These are phyloP conservation scores for Mortierella sp. DNA, from an alignment of 371 early-diverging fungal species.

Conservation along the genomic window DNA sequence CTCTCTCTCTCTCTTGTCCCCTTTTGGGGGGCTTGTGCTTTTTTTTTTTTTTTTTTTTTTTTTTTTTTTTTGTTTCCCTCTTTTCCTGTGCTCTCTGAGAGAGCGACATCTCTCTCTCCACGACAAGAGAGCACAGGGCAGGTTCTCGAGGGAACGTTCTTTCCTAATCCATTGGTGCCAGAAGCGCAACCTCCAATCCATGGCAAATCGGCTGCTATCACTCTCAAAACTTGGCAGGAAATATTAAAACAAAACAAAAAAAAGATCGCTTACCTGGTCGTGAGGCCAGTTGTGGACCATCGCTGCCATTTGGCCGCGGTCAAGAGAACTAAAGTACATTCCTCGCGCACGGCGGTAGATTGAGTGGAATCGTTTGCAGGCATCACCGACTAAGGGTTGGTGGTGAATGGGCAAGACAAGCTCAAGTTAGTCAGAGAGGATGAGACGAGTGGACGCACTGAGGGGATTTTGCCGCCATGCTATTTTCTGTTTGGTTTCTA, in stretches of 20 bases:
- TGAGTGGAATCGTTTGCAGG: conserved; percentile 66
- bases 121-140: conserved; percentile 41
- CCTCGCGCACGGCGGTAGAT: conserved; percentile 73
- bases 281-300: conserved; percentile 54
- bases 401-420: background rate
- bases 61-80: background rate
- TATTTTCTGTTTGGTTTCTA: too few species aligned
- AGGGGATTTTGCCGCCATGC: too few species aligned
- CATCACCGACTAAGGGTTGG: conserved; percentile 42
- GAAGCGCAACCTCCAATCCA: too few species aligned
- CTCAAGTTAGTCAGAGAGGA: too few species aligned
- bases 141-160: too few species aligned
- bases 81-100: conserved; percentile 20
- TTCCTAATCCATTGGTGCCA: too few species aligned
- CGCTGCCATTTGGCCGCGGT: conserved; percentile 68
- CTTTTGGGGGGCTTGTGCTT: conserved; percentile 14
- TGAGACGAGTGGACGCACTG: too few species aligned
- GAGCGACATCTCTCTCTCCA: conserved; percentile 3
- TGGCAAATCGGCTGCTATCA: too few species aligned
- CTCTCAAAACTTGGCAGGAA: background rate
- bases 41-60: conserved; percentile 6
- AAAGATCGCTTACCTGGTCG: conserved; percentile 37
- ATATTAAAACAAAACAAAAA: background rate
- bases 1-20: background rate
- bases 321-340: conserved; percentile 71